phyloP scores from a whole-genome alignment of 1,139 yeast genomes.

The Petasospora rhodanensis region DNA sequence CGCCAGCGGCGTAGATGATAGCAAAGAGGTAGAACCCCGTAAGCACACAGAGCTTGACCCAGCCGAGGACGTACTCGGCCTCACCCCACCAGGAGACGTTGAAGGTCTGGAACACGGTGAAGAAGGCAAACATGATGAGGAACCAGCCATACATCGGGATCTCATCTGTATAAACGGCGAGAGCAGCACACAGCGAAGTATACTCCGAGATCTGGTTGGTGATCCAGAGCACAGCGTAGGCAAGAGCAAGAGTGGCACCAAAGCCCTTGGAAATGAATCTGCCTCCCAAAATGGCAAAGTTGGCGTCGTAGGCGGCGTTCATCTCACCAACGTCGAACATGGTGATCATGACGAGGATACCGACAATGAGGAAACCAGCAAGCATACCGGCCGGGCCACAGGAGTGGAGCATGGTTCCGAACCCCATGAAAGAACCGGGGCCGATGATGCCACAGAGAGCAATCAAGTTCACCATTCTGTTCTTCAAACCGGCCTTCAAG shows the following conservation, averaged over 20 bases:
- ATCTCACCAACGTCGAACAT: conserved; percentile 57
- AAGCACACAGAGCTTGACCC: conserved; percentile 46
- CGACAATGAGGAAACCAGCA: conserved; percentile 53
- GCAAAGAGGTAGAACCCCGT: conserved; percentile 54
- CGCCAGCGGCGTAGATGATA: conserved; percentile 62
- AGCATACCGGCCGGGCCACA: conserved; percentile 63
- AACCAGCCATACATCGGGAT: conserved; percentile 58
- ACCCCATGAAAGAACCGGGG: conserved; percentile 64
- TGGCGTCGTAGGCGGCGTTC: conserved; percentile 50
- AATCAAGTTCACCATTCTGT: conserved; percentile 44
- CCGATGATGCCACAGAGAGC: conserved; percentile 76
- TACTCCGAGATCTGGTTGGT: conserved; percentile 57
- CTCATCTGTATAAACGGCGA: conserved; percentile 49
- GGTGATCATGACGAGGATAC: conserved; percentile 52
- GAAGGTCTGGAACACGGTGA: conserved; percentile 47
- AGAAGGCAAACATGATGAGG: conserved; percentile 51
- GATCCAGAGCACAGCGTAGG: conserved; percentile 53
- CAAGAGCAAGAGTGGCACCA: conserved; percentile 55
- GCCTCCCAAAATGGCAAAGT: conserved; percentile 50
- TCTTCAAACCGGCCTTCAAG: conserved; percentile 30
- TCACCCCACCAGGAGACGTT: conserved; percentile 60
- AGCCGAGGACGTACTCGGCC: conserved; percentile 53
- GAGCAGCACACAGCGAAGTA: conserved; percentile 48
- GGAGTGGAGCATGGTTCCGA: conserved; percentile 49
- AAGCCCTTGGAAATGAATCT: conserved; percentile 50